Evolutionary conservation across 1,284 basidiomycete species (phyloP).

Genomic region (Moesziomyces aphidis): DNA sequence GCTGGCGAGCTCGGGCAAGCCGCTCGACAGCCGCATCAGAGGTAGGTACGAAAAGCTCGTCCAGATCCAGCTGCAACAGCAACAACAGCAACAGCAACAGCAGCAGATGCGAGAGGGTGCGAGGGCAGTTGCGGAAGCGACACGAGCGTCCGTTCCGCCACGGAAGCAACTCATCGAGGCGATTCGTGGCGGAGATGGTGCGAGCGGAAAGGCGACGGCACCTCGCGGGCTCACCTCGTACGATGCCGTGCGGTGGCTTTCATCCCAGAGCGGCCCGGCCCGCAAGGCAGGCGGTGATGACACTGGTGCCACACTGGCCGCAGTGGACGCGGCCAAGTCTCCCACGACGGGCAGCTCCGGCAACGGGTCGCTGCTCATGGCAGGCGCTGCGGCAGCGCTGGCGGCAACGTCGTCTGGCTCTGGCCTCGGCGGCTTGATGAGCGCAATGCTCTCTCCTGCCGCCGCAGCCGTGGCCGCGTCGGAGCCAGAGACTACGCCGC

Average conservation of each 20-base stretch:
- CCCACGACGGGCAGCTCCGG: neutral
- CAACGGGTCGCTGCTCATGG: constrained; percentile 10
- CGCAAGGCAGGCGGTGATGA: neutral
- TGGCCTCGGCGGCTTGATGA: constrained; percentile 14
- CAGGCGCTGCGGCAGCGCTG: constrained; percentile 16
- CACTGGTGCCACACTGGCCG: too few relatives aligned
- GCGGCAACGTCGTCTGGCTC: constrained; percentile 9
- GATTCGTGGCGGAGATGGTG: neutral
- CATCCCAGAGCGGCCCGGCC: neutral
- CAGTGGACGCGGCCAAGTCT: neutral
- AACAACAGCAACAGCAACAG: constrained; percentile 10
- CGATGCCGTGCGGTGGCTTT: constrained; percentile 25
- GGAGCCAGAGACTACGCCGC: neutral
- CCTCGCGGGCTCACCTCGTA: constrained; percentile 18
- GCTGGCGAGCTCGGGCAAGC: constrained; percentile 1
- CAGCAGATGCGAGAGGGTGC: constrained; percentile 10
- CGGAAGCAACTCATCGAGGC: neutral
- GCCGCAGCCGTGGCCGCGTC: neutral
- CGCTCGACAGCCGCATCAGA: constrained; percentile 15
- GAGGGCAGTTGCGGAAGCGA: constrained; percentile 6
- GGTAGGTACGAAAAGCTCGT: constrained; percentile 42
- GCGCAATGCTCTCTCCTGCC: constrained; percentile 11
- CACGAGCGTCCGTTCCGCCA: neutral
- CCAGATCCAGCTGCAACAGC: constrained; percentile 25
- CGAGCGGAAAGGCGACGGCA: neutral